Conservation (phyloP, 257 asterid species). For the Nicotiana knightiana region DNA sequence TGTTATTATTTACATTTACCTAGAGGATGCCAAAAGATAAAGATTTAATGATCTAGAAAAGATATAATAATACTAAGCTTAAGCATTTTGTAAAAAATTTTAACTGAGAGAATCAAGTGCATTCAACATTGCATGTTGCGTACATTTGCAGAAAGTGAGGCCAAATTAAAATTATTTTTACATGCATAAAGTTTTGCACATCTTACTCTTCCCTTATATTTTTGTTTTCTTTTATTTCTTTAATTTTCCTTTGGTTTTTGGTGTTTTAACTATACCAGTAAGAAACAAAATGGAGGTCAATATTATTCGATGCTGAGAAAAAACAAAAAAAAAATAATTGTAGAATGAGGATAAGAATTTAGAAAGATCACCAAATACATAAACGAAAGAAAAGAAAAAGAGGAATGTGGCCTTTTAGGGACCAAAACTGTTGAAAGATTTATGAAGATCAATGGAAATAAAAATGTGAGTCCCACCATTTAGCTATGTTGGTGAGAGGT, state of each 20-base stretch:
- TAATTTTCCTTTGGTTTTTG: not conserved
- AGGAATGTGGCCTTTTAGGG: not conserved
- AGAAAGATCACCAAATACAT: not conserved
- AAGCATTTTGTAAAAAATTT: too few species aligned
- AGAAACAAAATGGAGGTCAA: not conserved
- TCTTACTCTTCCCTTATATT: not conserved
- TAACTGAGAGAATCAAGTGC: too few species aligned
- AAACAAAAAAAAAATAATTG: not conserved
- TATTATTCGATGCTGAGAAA: not conserved
- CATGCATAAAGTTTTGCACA: not conserved
- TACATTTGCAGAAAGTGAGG: too few species aligned
- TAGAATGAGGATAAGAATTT: not conserved
- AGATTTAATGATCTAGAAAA: too few species aligned
- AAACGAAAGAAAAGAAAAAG: not conserved
- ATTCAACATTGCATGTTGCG: too few species aligned
- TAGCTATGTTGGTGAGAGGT: constrained; percentile 22
- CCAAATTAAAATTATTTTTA: too few species aligned
- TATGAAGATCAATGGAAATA: constrained; percentile 7
- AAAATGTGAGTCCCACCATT: constrained; percentile 27
- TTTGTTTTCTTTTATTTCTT: not conserved
- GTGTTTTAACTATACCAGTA: not conserved
- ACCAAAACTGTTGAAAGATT: constrained; percentile 3
- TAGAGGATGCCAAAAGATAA: too few species aligned
- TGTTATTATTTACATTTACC: too few species aligned
- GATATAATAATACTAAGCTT: too few species aligned